Conservation (phyloP, 2,329 filamentous ascomycete species). For the Curvularia verruculosa region DNA sequence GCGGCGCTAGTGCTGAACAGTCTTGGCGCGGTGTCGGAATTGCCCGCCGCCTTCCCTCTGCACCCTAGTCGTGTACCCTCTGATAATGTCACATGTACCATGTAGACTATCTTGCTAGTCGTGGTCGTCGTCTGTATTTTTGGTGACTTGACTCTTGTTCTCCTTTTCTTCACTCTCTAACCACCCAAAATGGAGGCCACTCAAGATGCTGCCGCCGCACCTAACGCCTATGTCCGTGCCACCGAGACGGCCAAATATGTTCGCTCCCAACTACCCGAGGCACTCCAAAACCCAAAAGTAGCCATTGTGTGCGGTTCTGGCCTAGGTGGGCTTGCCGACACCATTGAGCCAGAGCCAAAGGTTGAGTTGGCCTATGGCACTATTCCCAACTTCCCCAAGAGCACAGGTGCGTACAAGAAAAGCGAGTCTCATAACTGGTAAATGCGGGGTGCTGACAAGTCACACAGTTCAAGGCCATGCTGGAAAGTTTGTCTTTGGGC, state of each 20-base stretch:
- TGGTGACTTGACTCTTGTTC: neutral
- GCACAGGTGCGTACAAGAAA: constrained; percentile 60
- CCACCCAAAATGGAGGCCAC: constrained; percentile 23
- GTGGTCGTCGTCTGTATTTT: neutral
- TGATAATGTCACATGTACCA: constrained; percentile 19
- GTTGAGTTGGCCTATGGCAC: constrained; percentile 63
- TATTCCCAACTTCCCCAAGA: constrained; percentile 66
- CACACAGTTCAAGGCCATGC: constrained; percentile 63
- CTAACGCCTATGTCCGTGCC: constrained; percentile 51
- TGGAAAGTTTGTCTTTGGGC: constrained; percentile 69
- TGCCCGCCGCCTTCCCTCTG: constrained; percentile 39
- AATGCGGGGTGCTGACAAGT: constrained; percentile 7
- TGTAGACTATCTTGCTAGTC: constrained; percentile 1
- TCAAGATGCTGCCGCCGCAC: constrained; percentile 35
- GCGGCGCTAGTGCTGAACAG: constrained; percentile 35
- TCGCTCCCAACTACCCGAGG: constrained; percentile 55
- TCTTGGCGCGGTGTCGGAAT: constrained; percentile 39
- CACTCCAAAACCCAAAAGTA: constrained; percentile 60
- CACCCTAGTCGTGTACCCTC: constrained; percentile 24
- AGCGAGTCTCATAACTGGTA: neutral
- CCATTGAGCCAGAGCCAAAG: constrained; percentile 57
- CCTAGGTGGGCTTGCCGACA: constrained; percentile 65
- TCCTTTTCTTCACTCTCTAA: neutral
- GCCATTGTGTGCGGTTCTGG: constrained; percentile 71
- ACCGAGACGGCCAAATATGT: constrained; percentile 60